Evolutionary conservation across 2,329 filamentous ascomycete genomes (phyloP).

Genomic region (Fusarium staphyleae): DNA sequence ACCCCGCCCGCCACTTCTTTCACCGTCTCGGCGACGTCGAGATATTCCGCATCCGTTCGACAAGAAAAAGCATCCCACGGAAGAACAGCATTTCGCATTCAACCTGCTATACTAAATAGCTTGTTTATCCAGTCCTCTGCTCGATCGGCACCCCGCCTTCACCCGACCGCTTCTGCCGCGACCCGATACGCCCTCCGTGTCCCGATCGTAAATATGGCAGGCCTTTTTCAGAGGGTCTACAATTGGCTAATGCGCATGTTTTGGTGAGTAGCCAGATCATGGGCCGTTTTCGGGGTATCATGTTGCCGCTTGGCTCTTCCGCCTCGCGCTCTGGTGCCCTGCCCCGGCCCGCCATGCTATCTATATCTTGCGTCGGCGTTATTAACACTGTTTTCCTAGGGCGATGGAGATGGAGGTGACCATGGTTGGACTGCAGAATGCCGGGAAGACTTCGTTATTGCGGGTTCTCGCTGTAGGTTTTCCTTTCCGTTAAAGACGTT

Average conservation of each 20-base stretch:
- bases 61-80: conserved; percentile 12
- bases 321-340: conserved; percentile 13
- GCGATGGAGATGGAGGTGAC: conserved; percentile 99
- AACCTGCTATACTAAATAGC: conserved; percentile 23
- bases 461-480: conserved; percentile 89
- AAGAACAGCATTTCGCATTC: conserved; percentile 7
- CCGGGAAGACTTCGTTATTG: conserved; percentile 94
- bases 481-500: conserved; percentile 1
- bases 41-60: conserved; percentile 23
- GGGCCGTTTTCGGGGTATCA: conserved; percentile 12
- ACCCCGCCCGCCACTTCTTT: conserved; percentile 40
- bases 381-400: conserved; percentile 60
- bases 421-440: conserved; percentile 98
- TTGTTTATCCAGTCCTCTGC: conserved; percentile 15
- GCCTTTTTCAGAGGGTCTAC: conserved; percentile 92
- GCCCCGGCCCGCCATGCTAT: conserved; percentile 17
- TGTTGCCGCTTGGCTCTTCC: conserved; percentile 6
- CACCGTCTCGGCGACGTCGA: conserved; percentile 29
- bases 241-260: conserved; percentile 98
- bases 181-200: conserved; percentile 32
- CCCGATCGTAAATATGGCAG: conserved; percentile 70
- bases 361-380: conserved; percentile 34
- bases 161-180: conserved; percentile 37
- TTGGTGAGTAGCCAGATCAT: conserved; percentile 69
- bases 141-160: conserved; percentile 39